Base-by-base conservation (phyloP, 2,329 filamentous ascomycete species). In the Spiromastix sp. region DNA sequence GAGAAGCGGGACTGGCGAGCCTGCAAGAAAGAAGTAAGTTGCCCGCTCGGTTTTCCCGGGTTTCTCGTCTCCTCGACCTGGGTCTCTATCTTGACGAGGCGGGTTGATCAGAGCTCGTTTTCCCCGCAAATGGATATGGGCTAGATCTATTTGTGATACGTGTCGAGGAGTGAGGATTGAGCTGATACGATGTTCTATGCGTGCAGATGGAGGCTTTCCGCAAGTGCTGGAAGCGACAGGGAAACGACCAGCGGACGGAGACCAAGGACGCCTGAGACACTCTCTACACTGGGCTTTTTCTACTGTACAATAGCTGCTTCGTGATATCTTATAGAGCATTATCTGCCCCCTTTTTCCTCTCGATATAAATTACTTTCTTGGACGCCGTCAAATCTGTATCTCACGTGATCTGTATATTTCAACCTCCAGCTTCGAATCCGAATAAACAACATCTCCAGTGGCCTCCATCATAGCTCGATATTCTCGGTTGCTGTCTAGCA, bases 1-100 rank as follows among this genome's bases (percentile, higher is more conserved):
- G 85, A 89, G 37, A 94, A 87, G 71, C 94, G 87, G 57, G 91
- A 98, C 57, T 98, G 91, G 89, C 72, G 91, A 48, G 70, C 72
- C 39, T 98, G 91, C 62, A 82, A 82, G 54, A 70, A 77, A 46
- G 89, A 96, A 75, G 89, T 93, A 59, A 67, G 81, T 64, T n/a
- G 16, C 21, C 21, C 21, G 7, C n/a, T 24, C 21, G 21, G 21
- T 7, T 7, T n/a, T n/a, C 21, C 21, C 21, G 21, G 7, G n/a
- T n/a, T n/a, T n/a, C 21, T 7, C 21, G 7, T 24, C 21, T 24
- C 21, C 7, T n/a, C n/a, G 21, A 7, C 21, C 21, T 24, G 21
- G 21, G 7, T n/a, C 7, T 24, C 21, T 24, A n/a, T n/a, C n/a
- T n/a, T n/a, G n/a, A n/a, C n/a, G n/a, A n/a, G n/a, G n/a, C n/a